Conservation (phyloP, 352 stramenopile genomes). For the Chrysophaeum taylorii region DNA sequence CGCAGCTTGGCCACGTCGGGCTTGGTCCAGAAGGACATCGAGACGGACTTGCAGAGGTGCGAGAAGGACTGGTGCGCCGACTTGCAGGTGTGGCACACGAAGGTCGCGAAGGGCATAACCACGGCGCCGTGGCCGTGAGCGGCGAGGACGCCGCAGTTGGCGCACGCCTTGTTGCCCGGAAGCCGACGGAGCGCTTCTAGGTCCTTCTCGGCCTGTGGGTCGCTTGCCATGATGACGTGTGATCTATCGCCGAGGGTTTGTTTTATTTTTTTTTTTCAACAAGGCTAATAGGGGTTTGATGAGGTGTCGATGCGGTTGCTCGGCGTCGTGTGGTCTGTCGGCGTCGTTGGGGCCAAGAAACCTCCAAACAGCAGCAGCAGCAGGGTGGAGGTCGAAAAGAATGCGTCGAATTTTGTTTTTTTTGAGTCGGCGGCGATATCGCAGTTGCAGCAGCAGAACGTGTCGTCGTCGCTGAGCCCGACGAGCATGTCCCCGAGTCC, state of each 20-base stretch:
- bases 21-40: background rate
- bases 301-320: too few relatives aligned
- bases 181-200: slow-evolving; percentile 69
- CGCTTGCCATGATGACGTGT: too few relatives aligned
- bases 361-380: too few relatives aligned
- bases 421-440: too few relatives aligned
- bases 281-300: too few relatives aligned
- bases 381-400: too few relatives aligned
- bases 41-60: slow-evolving; percentile 15
- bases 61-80: background rate
- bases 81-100: slow-evolving; percentile 12
- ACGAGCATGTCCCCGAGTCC: background rate
- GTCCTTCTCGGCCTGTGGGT: slow-evolving; percentile 41
- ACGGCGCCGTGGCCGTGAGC: slow-evolving; percentile 27
- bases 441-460: background rate
- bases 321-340: too few relatives aligned
- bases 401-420: too few relatives aligned
- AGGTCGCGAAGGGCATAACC: slow-evolving; percentile 20
- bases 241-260: too few relatives aligned
- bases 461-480: background rate
- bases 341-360: too few relatives aligned
- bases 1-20: background rate
- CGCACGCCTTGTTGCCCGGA: slow-evolving; percentile 63
- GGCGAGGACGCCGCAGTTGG: slow-evolving; percentile 65
- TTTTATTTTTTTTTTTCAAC: too few relatives aligned